Evolutionary conservation across 345 rosid species (phyloP).

Genomic region (Leavenworthia alabamica): DNA sequence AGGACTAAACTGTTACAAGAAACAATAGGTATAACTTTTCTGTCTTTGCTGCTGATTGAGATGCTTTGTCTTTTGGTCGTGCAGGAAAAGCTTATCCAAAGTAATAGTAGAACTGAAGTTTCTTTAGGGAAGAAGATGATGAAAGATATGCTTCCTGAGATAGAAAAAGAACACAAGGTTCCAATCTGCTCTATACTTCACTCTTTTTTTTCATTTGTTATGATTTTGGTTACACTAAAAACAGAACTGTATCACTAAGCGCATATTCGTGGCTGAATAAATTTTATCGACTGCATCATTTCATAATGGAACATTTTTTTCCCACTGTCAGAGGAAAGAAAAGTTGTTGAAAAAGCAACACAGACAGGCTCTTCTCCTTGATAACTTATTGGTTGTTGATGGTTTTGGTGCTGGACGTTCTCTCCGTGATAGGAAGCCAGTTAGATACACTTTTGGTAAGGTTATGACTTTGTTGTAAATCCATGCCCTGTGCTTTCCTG

Average conservation of each 20-base stretch:
- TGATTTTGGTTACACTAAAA: slow-evolving; percentile 1
- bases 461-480: slow-evolving; percentile 7
- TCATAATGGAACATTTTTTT: neutral
- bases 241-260: neutral
- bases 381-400: slow-evolving; percentile 65
- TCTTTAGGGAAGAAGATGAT: slow-evolving; percentile 84
- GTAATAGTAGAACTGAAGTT: slow-evolving; percentile 84
- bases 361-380: slow-evolving; percentile 90
- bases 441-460: slow-evolving; percentile 94
- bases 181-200: slow-evolving; percentile 1
- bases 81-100: slow-evolving; percentile 83
- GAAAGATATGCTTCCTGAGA: slow-evolving; percentile 93
- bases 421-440: slow-evolving; percentile 96
- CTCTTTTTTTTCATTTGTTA: neutral
- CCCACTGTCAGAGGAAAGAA: slow-evolving; percentile 27
- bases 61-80: slow-evolving; percentile 17
- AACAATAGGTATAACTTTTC: neutral
- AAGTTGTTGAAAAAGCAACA: slow-evolving; percentile 69
- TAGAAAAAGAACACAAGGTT: slow-evolving; percentile 97
- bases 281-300: slow-evolving; percentile 6
- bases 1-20: neutral
- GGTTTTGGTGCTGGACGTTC: slow-evolving; percentile 90
- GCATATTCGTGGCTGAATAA: neutral
- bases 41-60: neutral
- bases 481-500: slow-evolving; percentile 6